Evolutionary conservation across 257 asterid genomes (phyloP).

Genomic region (Anisodus acutangulus): DNA sequence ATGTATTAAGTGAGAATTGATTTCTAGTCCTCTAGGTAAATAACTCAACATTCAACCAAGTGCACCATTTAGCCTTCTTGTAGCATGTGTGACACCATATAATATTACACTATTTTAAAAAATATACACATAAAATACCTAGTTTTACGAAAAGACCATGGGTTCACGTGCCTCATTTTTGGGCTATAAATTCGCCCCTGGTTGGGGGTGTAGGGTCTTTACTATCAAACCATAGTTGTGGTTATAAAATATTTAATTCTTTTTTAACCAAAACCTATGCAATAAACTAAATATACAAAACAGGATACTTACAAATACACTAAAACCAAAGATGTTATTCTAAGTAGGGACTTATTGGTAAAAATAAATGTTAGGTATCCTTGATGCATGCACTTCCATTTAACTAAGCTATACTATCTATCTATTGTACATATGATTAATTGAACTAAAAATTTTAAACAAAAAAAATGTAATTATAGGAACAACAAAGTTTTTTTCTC

Average conservation of each 20-base stretch:
- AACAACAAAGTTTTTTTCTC: not conserved
- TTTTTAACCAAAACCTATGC: not conserved
- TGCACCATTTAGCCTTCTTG: too few relatives aligned
- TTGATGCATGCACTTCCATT: not conserved
- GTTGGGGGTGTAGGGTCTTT: not conserved
- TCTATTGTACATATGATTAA: not conserved
- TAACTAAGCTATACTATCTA: not conserved
- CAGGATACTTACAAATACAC: not conserved
- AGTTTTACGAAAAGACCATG: too few relatives aligned
- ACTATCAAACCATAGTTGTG: not conserved
- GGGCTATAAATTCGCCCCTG: not conserved
- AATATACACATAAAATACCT: too few relatives aligned
- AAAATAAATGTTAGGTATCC: not conserved
- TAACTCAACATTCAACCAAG: too few relatives aligned
- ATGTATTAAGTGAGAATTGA: too few relatives aligned
- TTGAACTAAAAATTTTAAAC: not conserved
- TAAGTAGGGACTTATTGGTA: not conserved
- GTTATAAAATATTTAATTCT: not conserved
- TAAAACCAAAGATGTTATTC: not conserved
- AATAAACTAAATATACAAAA: not conserved
- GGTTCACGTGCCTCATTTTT: too few relatives aligned
- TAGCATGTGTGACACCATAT: too few relatives aligned
- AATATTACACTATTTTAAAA: too few relatives aligned
- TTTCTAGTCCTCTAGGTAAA: too few relatives aligned
- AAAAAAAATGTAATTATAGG: not conserved